Evolutionary conservation across 345 rosid species (phyloP), one percentile per base, ranked within the genome.

Genomic region (Salix arbutifolia): DNA sequence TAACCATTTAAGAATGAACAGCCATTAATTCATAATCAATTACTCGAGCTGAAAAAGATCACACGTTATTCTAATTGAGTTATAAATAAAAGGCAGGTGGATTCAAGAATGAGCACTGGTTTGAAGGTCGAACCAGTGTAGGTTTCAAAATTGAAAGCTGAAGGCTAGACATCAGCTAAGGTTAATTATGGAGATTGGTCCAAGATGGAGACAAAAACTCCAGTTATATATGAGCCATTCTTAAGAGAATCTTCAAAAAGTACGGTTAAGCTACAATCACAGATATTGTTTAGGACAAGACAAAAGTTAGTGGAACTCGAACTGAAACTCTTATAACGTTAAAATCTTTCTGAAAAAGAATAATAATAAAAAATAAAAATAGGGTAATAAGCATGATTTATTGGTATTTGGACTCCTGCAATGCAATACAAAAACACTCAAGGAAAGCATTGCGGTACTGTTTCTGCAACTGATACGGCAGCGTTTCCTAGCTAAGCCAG

Each of bases 221-320:
- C 65, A 64, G 77, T 77, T 72, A 72, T 23, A 28, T 48, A 3
- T 13, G 13, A 38, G 30, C 46, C 69, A 40, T 74, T 67, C 6
- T 31, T 67, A 17, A 11, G n/a, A 77, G 79, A 74, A 71, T 77
- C 73, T 65, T 74, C 48, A n/a, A 40, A 79, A 76, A 53, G 65
- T 44, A 33, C 50, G 17, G n/a, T 9, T 42, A 40, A 40, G 44
- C 7, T 40, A 40, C 44, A 8, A 40, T 40, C 44, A 10, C 44
- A 8, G 12, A 40, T 6, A 40, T 1, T 10, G 11, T 40, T 40
- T 40, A 40, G 44, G 44, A 40, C 44, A 40, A 40, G 44, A 40
- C 7, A 40, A 40, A 40, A 10, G 8, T 8, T 38, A 5, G 35
- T 33, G 5, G 35, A 33, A 5, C 11, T 9, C 12, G 44, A 1